Conservation (phyloP, 1,139 yeast genomes). For the Sugiyamaella novakii region DNA sequence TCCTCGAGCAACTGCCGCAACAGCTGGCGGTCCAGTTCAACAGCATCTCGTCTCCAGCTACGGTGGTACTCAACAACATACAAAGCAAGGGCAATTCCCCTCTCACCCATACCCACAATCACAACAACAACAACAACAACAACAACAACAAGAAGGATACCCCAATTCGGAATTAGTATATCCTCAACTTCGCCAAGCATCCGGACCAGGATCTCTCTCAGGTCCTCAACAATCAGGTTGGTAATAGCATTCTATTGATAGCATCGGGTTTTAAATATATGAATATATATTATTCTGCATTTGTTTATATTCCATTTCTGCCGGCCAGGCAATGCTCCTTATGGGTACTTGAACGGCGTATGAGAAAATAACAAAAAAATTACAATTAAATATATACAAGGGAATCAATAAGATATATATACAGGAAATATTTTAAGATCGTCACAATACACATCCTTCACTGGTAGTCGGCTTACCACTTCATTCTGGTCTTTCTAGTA, state of each 20-base stretch:
- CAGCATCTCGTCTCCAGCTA: constrained; percentile 13
- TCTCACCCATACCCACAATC: constrained; percentile 2
- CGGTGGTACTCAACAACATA: neutral
- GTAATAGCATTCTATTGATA: constrained; percentile 5
- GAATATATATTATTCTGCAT: too few species aligned
- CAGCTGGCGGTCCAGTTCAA: neutral
- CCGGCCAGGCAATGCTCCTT: too few species aligned
- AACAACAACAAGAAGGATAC: neutral
- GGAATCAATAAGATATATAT: neutral
- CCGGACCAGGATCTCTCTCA: constrained; percentile 9
- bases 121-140: constrained; percentile 6
- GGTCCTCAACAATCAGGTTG: constrained; percentile 11
- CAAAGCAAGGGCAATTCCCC: constrained; percentile 1
- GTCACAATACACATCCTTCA: too few species aligned
- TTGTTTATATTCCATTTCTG: too few species aligned
- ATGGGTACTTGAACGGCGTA: too few species aligned
- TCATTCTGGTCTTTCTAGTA: constrained; percentile 23
- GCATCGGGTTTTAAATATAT: too few species aligned
- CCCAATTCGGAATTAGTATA: neutral
- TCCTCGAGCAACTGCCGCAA: constrained; percentile 50
- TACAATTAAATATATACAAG: neutral
- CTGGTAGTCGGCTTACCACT: too few species aligned
- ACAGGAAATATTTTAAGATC: too few species aligned
- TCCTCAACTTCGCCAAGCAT: constrained; percentile 12
- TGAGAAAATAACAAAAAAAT: neutral